Percentiles rank a stretch among this genome's conserved stretches.
phyloP scores from a whole-genome alignment of 2,329 filamentous ascomycete species.

The Trichoderma koningiopsis region DNA sequence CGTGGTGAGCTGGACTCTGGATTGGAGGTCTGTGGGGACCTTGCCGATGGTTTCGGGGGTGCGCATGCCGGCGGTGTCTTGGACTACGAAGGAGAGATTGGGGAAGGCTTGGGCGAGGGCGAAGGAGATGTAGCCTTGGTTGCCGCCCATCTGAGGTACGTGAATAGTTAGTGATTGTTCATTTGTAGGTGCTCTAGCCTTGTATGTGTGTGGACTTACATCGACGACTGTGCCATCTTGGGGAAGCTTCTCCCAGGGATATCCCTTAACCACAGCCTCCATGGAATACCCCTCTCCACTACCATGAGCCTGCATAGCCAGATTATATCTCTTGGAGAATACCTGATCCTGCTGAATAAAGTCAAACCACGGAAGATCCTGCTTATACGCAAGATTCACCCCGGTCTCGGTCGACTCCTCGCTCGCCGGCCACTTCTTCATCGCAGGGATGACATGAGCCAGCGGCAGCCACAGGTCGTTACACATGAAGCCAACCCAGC shows the following conservation, averaged over 20 bases:
- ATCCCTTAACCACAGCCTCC: constrained; percentile 15
- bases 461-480: constrained; percentile 37
- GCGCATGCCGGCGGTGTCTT: constrained; percentile 33
- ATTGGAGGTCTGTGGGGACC: constrained; percentile 29
- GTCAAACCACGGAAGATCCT: constrained; percentile 33
- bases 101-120: constrained; percentile 24
- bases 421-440: constrained; percentile 40
- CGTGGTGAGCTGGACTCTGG: constrained; percentile 31
- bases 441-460: constrained; percentile 36
- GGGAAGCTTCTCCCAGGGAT: constrained; percentile 19
- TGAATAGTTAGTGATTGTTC: background rate
- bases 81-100: constrained; percentile 26
- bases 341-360: constrained; percentile 34
- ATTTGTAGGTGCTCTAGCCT: background rate
- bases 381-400: constrained; percentile 34
- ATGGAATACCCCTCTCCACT: constrained; percentile 30
- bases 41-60: constrained; percentile 28
- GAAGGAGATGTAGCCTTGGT: constrained; percentile 27
- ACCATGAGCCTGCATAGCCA: constrained; percentile 37
- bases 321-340: constrained; percentile 35
- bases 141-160: constrained; percentile 21
- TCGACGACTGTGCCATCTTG: constrained; percentile 21
- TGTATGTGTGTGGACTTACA: background rate
- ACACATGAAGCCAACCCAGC: constrained; percentile 38
- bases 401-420: constrained; percentile 40